Evolutionary conservation across 1,139 yeast genomes (phyloP), one percentile per base, ranked within the genome.

Genomic region (Magnusiomyces ingens): DNA sequence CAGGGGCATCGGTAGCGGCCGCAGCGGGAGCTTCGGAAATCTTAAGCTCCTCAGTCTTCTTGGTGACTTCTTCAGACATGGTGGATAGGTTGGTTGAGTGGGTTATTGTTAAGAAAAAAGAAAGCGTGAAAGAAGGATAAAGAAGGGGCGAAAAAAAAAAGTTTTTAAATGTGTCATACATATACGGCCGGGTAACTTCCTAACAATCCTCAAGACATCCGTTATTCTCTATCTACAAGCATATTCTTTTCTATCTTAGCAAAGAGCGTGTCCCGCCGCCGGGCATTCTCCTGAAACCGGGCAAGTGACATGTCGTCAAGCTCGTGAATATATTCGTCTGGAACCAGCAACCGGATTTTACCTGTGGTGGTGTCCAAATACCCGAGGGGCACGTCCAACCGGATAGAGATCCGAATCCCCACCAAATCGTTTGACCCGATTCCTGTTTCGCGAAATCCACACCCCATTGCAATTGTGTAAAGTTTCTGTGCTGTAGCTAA

Each of bases 401-500:
- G 79, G 55, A 87, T 82, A 13, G 86, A 81, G 3, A 81, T 84
- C 59, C 95, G 73, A 21, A 87, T 82, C 0, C 88, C 95, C 2
- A 87, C 95, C n/a, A 84, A 74, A 61, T 81, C 78, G 62, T 86
- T 86, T 44, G 83, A 77, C 3, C 95, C 94, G 51, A 88, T 86
- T 0, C 96, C 96, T 40, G 88, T 78, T 67, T 88, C 96, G 62
- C 96, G 74, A 63, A 85, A 89, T 6, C 96, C 96, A 67, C 93
- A 83, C 10, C 78, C 76, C 90, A 88, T 84, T 0, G 95, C 95
- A 0, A 79, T 71, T 37, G 82, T 78, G 60, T 82, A 86, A 15
- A 89, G 67, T 36, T 71, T 70, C n/a, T 76, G 74, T 0, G 96
- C 95, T 3, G 76, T 70, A 8, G 68, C 71, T 35, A 74, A 69